Percentiles rank a stretch among this genome's conserved stretches.
phyloP scores from a whole-genome alignment of 805 yeast genomes.

The Wickerhamomyces hampshirensis region DNA sequence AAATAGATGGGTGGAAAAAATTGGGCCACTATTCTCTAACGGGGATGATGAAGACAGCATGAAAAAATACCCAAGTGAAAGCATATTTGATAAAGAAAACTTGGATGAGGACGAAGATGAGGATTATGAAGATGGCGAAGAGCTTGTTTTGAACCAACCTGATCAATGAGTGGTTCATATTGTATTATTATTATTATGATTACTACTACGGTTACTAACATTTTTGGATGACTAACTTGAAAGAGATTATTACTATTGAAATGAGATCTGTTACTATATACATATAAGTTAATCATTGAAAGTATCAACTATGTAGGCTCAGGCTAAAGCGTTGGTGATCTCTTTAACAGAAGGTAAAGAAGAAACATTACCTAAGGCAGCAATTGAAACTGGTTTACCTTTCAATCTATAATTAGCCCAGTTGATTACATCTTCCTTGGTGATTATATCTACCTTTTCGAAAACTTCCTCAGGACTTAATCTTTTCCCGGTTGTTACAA shows the following conservation, averaged over 20 bases:
- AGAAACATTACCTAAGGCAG: slow-evolving; percentile 82
- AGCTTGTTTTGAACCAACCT: slow-evolving; percentile 21
- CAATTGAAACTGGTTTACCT: slow-evolving; percentile 78
- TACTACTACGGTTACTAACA: too few species aligned
- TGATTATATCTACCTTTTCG: slow-evolving; percentile 67
- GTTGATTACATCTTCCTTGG: slow-evolving; percentile 70
- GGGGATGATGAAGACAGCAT: slow-evolving; percentile 21
- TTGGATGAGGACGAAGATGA: slow-evolving; percentile 28
- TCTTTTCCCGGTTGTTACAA: slow-evolving; percentile 83
- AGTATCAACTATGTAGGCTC: slow-evolving; percentile 1
- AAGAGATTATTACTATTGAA: not conserved
- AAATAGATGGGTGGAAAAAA: slow-evolving; percentile 79
- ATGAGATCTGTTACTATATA: not conserved
- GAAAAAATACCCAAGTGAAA: slow-evolving; percentile 21
- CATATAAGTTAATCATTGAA: slow-evolving; percentile 1
- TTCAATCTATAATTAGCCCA: slow-evolving; percentile 86
- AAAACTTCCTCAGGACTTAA: slow-evolving; percentile 43
- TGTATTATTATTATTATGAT: slow-evolving; percentile 1
- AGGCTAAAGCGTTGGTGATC: slow-evolving; percentile 38
- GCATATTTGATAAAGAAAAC: slow-evolving; percentile 20
- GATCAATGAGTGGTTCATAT: slow-evolving; percentile 8
- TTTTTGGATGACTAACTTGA: too few species aligned
- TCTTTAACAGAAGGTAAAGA: slow-evolving; percentile 66
- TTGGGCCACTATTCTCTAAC: slow-evolving; percentile 74
- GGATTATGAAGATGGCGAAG: slow-evolving; percentile 30